Evolutionary conservation across 2,329 filamentous ascomycete species (phyloP).

Genomic region (Fusarium sp.): DNA sequence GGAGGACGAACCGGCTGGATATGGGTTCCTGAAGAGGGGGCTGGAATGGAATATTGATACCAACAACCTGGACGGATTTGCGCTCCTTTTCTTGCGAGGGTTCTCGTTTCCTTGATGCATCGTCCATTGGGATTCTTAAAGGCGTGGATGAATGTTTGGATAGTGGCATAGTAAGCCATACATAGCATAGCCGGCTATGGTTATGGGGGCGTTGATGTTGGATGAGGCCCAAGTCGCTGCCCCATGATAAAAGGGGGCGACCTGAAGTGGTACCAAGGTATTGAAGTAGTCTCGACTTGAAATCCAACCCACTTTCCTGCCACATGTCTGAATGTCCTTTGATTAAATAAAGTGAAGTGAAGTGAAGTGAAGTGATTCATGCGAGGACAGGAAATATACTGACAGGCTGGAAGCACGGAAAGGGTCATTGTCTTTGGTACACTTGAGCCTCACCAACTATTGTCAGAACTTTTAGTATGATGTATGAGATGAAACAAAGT

Average conservation of each 20-base stretch:
- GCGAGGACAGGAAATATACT: neutral
- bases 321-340: neutral
- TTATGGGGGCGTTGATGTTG: slow-evolving; percentile 22
- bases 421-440: neutral
- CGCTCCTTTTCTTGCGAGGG: slow-evolving; percentile 30
- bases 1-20: slow-evolving; percentile 28
- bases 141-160: slow-evolving; percentile 10
- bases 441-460: too few species aligned
- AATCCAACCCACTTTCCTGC: slow-evolving; percentile 25
- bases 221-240: slow-evolving; percentile 8
- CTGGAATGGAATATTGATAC: slow-evolving; percentile 45
- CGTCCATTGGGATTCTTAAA: neutral
- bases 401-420: neutral
- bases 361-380: too few species aligned
- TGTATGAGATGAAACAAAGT: too few species aligned
- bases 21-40: slow-evolving; percentile 25
- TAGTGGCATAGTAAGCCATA: slow-evolving; percentile 19
- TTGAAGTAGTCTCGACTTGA: slow-evolving; percentile 25
- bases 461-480: too few species aligned
- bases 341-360: neutral
- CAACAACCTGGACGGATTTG: slow-evolving; percentile 42
- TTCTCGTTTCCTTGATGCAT: slow-evolving; percentile 18
- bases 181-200: neutral
- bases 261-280: slow-evolving; percentile 10
- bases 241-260: slow-evolving; percentile 9